phyloP scores from a whole-genome alignment of 495 filamentous ascomycete genomes.

The Annulohypoxylon maeteangense region DNA sequence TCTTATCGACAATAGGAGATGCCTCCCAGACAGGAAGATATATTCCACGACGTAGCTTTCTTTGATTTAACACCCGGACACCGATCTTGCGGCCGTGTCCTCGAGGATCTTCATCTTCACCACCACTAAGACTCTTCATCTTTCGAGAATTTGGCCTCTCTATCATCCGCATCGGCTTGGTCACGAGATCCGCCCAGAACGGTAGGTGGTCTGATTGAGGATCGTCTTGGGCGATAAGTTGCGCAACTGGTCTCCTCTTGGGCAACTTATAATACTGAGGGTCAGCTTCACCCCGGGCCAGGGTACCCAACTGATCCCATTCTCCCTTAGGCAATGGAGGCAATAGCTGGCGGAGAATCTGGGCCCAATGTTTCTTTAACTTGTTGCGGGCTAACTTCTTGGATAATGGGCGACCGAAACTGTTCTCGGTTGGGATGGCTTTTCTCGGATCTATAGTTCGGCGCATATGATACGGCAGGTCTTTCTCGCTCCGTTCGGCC shows the following conservation, averaged over 20 bases:
- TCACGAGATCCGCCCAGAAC: conserved; percentile 40
- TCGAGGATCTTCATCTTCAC: conserved; percentile 50
- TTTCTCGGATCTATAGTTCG: conserved; percentile 57
- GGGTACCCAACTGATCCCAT: conserved; percentile 67
- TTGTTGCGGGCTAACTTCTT: conserved; percentile 66
- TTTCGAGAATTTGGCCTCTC: conserved; percentile 39
- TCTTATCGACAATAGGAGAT: conserved; percentile 45
- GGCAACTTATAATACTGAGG: conserved; percentile 48
- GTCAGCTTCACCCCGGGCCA: conserved; percentile 67
- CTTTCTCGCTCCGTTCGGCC: conserved; percentile 30
- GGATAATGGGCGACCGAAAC: conserved; percentile 70
- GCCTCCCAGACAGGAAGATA: conserved; percentile 50
- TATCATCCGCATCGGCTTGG: conserved; percentile 35
- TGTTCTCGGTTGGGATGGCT: conserved; percentile 67
- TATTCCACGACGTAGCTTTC: conserved; percentile 46
- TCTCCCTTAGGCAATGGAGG: conserved; percentile 78
- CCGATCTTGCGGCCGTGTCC: conserved; percentile 46
- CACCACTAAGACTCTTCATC: conserved; percentile 51
- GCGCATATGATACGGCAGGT: conserved; percentile 52
- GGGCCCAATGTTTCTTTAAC: conserved; percentile 67
- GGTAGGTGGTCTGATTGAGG: background rate
- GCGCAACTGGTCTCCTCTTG: conserved; percentile 43
- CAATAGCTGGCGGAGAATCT: conserved; percentile 64
- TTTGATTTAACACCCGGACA: conserved; percentile 34
- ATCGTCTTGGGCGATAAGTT: conserved; percentile 27